These are phyloP conservation scores for Phytophthora nicotianae DNA, from an alignment of 352 stramenopile species.

Conservation along the genomic window DNA sequence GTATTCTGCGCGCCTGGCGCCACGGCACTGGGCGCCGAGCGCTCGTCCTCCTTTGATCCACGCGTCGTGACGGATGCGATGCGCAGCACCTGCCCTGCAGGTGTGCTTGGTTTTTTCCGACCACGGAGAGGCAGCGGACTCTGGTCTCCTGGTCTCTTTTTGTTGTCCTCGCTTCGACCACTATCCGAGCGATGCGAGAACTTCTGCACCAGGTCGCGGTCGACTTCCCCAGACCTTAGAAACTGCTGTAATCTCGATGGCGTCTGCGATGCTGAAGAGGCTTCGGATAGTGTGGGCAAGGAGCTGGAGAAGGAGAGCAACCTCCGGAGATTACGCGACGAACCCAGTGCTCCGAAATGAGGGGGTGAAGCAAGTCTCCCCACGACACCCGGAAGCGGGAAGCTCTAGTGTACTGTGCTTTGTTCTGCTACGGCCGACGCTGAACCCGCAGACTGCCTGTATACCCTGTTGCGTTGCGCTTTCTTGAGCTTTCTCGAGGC, in stretches of 20 bases:
- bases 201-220: slow-evolving; percentile 24
- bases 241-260: slow-evolving; percentile 14
- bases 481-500: slow-evolving; percentile 18
- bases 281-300: slow-evolving; percentile 18
- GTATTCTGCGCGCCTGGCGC: slow-evolving; percentile 31
- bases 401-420: not conserved
- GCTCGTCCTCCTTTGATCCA: slow-evolving; percentile 43
- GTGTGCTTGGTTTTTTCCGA: slow-evolving; percentile 34
- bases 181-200: slow-evolving; percentile 35
- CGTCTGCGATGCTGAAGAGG: slow-evolving; percentile 7
- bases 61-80: slow-evolving; percentile 29
- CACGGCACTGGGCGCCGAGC: slow-evolving; percentile 36
- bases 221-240: slow-evolving; percentile 9
- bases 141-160: slow-evolving; percentile 3
- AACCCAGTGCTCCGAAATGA: slow-evolving; percentile 19
- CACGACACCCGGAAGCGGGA: slow-evolving; percentile 17
- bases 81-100: slow-evolving; percentile 29
- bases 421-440: not conserved
- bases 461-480: not conserved
- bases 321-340: slow-evolving; percentile 25
- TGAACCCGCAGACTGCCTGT: not conserved
- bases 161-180: slow-evolving; percentile 21
- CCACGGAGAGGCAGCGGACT: slow-evolving; percentile 29
- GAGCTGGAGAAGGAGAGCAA: slow-evolving; percentile 36
- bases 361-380: slow-evolving; percentile 27